Base-by-base conservation (phyloP, 2,329 filamentous ascomycete species). In the Chrysosporium queenslandicum region DNA sequence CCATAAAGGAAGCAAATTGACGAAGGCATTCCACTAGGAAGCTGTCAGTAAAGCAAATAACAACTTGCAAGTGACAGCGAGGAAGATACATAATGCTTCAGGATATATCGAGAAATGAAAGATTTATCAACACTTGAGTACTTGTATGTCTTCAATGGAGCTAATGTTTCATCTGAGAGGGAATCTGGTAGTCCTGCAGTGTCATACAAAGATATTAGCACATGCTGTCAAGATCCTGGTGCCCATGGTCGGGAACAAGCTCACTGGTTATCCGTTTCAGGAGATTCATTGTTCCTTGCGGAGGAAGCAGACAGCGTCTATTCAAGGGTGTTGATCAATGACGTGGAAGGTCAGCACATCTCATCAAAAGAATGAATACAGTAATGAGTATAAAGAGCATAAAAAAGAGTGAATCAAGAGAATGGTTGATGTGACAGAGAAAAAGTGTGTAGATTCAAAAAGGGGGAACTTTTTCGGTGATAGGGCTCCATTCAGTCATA, bases 121-220 rank as follows among this genome's bases (percentile, higher is more conserved):
- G 90, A 96, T 72, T 95, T 91, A 76, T 98, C 92, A 70, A 98
- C 89, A 63, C 86, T 87, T 61, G 89, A 94, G 72, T 98, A 98
- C 68, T 96, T 94, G 82, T 98, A 98, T 55, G 85, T 83, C 71
- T 89, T 92, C 62, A 98, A 83, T 68, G 96, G 90, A 55, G 86
- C 77, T 60, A 98, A 80, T 51, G 88, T 88, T 64, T 97, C 89
- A 63, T 95, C 88, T 25, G 90, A 94, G 60, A 97, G 75, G 59
- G 76, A 78, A 58, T 81, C 77, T 63, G 69, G 69, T 58, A 64
- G 65, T 62, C 66, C 69, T 69, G 9, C 16, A 34, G 36, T 20
- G 4, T 41, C 9, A 20, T 32, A 29, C 27, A 29, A 4, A 29
- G 20, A 14, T 16, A 20, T 29, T 40, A 42, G 32, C 32, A 16